These are phyloP conservation scores for Barnettozyma californica DNA, from an alignment of 805 yeast species.

Conservation along the genomic window DNA sequence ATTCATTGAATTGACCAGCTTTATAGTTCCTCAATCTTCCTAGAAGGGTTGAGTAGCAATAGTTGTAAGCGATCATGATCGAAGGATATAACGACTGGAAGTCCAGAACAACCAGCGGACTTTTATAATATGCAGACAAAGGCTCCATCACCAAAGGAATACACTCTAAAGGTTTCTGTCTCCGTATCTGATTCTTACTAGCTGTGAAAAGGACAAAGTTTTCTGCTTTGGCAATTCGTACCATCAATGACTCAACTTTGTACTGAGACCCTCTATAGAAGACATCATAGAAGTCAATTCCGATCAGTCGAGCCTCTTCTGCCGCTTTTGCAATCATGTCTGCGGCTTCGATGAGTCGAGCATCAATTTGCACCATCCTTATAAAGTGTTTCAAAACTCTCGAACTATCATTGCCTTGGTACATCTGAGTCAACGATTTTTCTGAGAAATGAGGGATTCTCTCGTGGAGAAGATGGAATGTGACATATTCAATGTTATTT, in stretches of 20 bases:
- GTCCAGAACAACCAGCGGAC: constrained; percentile 86
- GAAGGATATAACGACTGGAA: constrained; percentile 95
- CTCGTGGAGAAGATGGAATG: constrained; percentile 60
- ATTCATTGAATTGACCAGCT: constrained; percentile 35
- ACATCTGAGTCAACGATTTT: constrained; percentile 44
- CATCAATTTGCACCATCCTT: constrained; percentile 38
- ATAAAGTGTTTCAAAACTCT: constrained; percentile 42
- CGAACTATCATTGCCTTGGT: constrained; percentile 26
- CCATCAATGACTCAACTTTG: constrained; percentile 82
- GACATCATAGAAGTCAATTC: constrained; percentile 85
- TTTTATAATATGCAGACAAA: constrained; percentile 71
- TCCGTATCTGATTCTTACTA: constrained; percentile 69
- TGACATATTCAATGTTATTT: constrained; percentile 73
- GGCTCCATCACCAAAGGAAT: constrained; percentile 95
- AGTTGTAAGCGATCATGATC: constrained; percentile 83
- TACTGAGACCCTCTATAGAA: constrained; percentile 90
- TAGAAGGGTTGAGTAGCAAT: constrained; percentile 71
- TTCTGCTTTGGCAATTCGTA: constrained; percentile 71
- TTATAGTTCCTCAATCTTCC: constrained; percentile 54
- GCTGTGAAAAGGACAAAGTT: constrained; percentile 74
- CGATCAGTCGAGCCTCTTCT: constrained; percentile 81
- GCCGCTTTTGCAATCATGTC: constrained; percentile 67
- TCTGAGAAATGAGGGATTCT: constrained; percentile 60
- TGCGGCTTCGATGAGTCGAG: constrained; percentile 39
- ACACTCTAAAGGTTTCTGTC: constrained; percentile 81